Evolutionary conservation across 2,329 filamentous ascomycete genomes (phyloP), one percentile per base, ranked within the genome.

Genomic region (Verticillium isaacii): DNA sequence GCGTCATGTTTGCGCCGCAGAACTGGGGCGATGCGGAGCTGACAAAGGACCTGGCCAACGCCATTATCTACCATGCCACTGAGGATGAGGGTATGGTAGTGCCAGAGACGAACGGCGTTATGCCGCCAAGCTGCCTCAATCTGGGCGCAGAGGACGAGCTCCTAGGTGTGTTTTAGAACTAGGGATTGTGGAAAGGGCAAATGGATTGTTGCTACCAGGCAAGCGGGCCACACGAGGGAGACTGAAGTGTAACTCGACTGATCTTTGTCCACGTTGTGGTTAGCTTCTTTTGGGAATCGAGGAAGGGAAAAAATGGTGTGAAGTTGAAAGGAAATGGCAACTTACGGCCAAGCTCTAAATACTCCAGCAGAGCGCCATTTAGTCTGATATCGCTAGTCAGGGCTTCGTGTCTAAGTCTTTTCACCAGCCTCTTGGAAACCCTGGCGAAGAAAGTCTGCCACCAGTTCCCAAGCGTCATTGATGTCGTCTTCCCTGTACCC

Each of bases 1-100:
- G 73, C 29, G 67, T 80, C 56, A 69, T 74, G 59, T 71, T 78
- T 61, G 73, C 74, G 65, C 77, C 77, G 4, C 65, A 77, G 32
- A 79, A 80, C 54, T 79, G 63, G 62, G 63, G 64, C 29, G 60
- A 63, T 32, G 52, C 57, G 17, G 66, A 66, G 34, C 45, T 61
- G 12, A 66, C 63, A 0, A 59, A 54, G 9, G 64, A 67, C 23
- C 39, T 67, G 29, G 39, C 60, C 12, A 67, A 67, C 25, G 62
- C 65, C 1, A 57, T 67, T 56, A 66, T 67, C 15, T 67, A 66
- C 32, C 64, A 67, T 37, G 56, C 36, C 2, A 58, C 62, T 23
- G 54, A 64, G 11, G 63, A 58, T 17, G 61, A 54, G 7, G 39
- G 23, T 5, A 56, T 56, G 36, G 57, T 60, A 12, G 61, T 62